Base-by-base conservation (phyloP, 164 flowering plant species). In the Magnolia officinalis region DNA sequence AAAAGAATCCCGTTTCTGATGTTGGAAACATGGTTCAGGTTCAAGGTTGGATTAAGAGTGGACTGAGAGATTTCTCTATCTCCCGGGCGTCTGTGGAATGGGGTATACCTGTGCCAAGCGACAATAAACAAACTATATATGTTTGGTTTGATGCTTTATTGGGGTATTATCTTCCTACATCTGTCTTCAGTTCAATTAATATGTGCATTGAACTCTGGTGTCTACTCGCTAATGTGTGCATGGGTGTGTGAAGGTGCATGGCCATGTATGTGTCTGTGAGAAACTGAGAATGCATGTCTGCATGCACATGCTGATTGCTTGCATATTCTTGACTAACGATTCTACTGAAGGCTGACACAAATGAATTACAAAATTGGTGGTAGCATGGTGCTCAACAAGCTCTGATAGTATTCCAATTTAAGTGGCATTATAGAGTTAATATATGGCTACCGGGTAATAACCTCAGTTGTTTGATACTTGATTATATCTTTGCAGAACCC, bases 71-170 rank as follows among this genome's bases (percentile, higher is more conserved):
- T 88, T 95, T 96, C 77, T 96, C 98, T 18, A 91, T 96, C 78
- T 92, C 99, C n/a, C 89, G 99, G 59, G 95, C 97, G 76, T 84
- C 89, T 61, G 96, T 96, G 65, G 93, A 91, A 59, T 96, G 99
- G 99, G 99, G 98, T 45, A 96, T 96, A 70, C 91, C 90, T 50
- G 97, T 93, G 76, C 99, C 99, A 77, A 86, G 87, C 82, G 98
- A 96, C 76, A 52, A 84, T 13, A 91, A 85, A 74, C 99, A 96
- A 82, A 93, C 99, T 8, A 89, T 96, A 66, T 96, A 96, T 85
- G 97, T 93, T 68, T 96, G 99, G 99, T 96, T 95, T 87, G 99
- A 96, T 85, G 99, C 98, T 72, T 83, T 96, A 66, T 80, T 96
- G 72, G 99, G 99, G 99, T 96, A 93, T 73, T 6, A 18, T 64